These are phyloP conservation scores for Citrus cavaleriei DNA, from an alignment of 345 rosid genomes.

Conservation along the genomic window DNA sequence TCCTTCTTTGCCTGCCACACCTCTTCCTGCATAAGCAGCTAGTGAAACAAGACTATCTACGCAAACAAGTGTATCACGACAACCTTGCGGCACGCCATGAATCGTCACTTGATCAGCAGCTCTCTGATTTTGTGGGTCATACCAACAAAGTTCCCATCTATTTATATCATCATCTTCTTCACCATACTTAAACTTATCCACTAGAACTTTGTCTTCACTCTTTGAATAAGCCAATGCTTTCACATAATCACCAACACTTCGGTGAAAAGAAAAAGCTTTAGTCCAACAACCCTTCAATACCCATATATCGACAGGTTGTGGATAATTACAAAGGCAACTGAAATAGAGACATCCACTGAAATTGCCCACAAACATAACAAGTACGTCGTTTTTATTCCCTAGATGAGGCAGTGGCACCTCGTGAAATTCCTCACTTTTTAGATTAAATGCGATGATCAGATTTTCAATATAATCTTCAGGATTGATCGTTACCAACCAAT, in stretches of 20 bases:
- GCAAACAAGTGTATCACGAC: not conserved
- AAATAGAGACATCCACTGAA: not conserved
- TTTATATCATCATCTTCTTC: no score
- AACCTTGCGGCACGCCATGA: not conserved
- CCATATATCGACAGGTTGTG: not conserved
- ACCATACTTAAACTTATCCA: no score
- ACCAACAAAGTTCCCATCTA: not conserved
- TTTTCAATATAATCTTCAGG: no score
- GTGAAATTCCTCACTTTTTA: no score
- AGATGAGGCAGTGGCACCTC: no score
- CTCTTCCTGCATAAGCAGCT: not conserved
- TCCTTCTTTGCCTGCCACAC: not conserved
- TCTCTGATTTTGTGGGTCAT: not conserved
- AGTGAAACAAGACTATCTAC: not conserved
- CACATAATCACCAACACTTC: no score
- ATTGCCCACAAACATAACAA: not conserved
- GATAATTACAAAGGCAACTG: not conserved
- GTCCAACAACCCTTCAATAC: not conserved
- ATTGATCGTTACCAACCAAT: no score
- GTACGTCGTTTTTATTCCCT: fast-evolving
- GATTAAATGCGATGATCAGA: no score
- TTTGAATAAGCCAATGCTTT: no score
- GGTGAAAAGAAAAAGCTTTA: no score
- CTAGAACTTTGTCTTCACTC: not conserved
- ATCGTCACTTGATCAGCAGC: not conserved